These are phyloP conservation scores for Silene conica DNA, from an alignment of 148 eudicot genomes.

Conservation along the genomic window DNA sequence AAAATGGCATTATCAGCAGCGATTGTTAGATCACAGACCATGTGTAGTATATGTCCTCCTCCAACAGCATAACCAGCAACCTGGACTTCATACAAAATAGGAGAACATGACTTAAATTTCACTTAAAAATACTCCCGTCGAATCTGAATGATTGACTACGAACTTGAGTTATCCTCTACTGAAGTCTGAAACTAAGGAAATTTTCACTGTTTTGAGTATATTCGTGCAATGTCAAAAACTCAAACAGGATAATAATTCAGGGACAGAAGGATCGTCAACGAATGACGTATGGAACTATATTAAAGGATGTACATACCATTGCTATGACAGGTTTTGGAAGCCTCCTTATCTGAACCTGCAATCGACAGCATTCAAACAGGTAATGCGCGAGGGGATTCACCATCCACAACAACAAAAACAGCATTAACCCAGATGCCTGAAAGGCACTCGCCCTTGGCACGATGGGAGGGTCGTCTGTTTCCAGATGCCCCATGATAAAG, in stretches of 20 bases:
- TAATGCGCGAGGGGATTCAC: neutral
- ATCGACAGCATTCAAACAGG: neutral
- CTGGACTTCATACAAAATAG: constrained; percentile 27
- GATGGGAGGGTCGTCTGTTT: neutral
- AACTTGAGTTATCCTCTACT: neutral
- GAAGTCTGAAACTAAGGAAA: neutral
- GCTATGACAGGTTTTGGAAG: constrained; percentile 98
- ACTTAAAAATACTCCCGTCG: neutral
- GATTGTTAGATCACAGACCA: constrained; percentile 95
- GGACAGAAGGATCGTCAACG: neutral
- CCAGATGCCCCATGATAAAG: neutral
- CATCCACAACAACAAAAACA: neutral
- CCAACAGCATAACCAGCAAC: constrained; percentile 99
- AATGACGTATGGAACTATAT: neutral
- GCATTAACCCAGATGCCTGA: too few species aligned
- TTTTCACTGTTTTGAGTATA: neutral
- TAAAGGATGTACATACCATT: constrained; percentile 53
- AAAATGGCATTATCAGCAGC: constrained; percentile 97
- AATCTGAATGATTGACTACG: neutral
- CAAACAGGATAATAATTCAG: neutral
- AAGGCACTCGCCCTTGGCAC: too few species aligned
- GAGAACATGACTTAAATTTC: neutral
- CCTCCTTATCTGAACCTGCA: constrained; percentile 82
- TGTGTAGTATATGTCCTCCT: constrained; percentile 91
- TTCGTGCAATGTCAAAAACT: neutral